Evolutionary conservation across 2,329 filamentous ascomycete species (phyloP), one percentile per base, ranked within the genome.

Genomic region (Mycosphaerella sp.): DNA sequence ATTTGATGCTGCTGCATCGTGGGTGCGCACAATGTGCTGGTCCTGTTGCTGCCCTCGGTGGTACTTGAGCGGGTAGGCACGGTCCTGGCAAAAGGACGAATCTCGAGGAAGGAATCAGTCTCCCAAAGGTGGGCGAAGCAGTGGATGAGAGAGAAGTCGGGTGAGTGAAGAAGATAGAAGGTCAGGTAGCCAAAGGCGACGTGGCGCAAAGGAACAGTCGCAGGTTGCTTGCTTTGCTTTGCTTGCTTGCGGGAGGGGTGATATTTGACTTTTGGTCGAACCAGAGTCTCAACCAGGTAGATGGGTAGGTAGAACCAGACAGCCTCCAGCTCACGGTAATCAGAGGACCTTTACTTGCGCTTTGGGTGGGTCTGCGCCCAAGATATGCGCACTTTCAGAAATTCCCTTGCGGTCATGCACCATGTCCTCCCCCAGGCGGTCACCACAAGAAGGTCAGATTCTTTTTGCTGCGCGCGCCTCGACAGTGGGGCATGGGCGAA

Each of bases 331-430:
- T 31, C 29, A 49, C 3, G 47, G 26, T 42, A 39, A 51, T 51
- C 40, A 51, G 17, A 44, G 17, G 29, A 41, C 32, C 43, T 40
- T 11, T 31, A 50, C 12, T 50, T 39, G 48, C 39, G n/a, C n/a
- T 40, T n/a, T 17, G 17, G 12, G 42, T 26, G 38, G 47, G 8
- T 31, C 32, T n/a, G 21, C 34, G 41, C 41, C 43, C 43, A 26
- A 43, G 14, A 39, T 41, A 17, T 21, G 31, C 38, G 31, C 38
- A 21, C n/a, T 31, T 14, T 17, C 32, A 26, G 32, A n/a, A 26
- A 41, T 38, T 54, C 53, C 56, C 53, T 59, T 59, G 56, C 56
- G 23, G 34, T 56, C 53, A 54, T 59, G 56, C 56, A 44, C 32
- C 49, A 38, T 49, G 21, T 41, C 32, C 29, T 40, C 34, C 44